Base-by-base conservation (phyloP, 192 early-diverging fungal genomes). In the Linnemannia hyalina region DNA sequence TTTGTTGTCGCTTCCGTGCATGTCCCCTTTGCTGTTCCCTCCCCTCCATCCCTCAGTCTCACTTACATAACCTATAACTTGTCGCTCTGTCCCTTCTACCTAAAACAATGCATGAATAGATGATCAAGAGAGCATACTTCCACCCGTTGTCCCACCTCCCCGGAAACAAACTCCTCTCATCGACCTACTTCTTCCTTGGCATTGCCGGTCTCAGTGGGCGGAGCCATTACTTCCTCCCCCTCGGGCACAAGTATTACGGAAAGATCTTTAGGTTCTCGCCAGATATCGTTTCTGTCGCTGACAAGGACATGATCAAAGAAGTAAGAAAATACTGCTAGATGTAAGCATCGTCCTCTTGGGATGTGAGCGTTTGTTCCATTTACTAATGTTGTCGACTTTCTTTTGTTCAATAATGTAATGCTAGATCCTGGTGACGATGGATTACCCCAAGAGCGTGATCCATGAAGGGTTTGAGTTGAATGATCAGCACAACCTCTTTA, bases 241-340 rank as follows among this genome's bases (percentile, higher is more conserved):
- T 74, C 20, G 23, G 84, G n/a, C 90, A 91, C 41, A 60, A 69
- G 20, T 38, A 83, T 18, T 89, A 88, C 73, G 91, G 91, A 6
- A 82, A 71, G 9, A 74, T 90, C 63, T 88, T 90, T 15, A 80
- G 88, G 49, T 26, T 88, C n/a, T 82, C 72, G 5, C 77, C 89
- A 7, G 80, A 80, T 15, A 40, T 72, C 13, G 73, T 92, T 16
- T 76, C 87, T 23, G 82, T 92, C 3, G 70, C 88, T 3, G 82
- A 89, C 70, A 90, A 89, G 42, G 84, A 90, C 46, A 81, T 88
- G 73, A 83, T 91, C 20, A 83, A 76, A 47, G 80, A 89, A 55
- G 76, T 88, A 63, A 75, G 83, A 26, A 54, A 40, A 16, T 68
- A 60, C 38, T 40, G 38, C 38, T 6, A 40, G 22, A 0, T 82